A percentile compares a stretch with the other conserved stretches of the same genome.
Conservation (phyloP, 805 yeast species). For the Lachancea sp. region DNA sequence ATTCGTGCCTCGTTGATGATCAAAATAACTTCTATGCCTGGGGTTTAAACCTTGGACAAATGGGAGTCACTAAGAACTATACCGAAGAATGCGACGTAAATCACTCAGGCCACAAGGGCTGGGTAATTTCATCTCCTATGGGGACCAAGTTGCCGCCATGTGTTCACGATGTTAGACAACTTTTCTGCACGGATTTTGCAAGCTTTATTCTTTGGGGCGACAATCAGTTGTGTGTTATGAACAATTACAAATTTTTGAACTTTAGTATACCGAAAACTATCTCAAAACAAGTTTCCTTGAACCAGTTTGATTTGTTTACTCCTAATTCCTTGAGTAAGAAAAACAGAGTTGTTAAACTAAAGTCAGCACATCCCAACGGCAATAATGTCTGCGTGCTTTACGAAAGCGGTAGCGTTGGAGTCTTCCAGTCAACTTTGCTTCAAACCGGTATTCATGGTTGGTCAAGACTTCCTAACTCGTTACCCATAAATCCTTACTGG, state of each 20-base stretch:
- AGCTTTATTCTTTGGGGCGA: slow-evolving; percentile 57
- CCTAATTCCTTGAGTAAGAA: slow-evolving; percentile 30
- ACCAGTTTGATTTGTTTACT: slow-evolving; percentile 31
- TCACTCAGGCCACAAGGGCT: slow-evolving; percentile 40
- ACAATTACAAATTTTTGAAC: slow-evolving; percentile 51
- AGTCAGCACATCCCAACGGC: slow-evolving; percentile 32
- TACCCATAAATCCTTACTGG: slow-evolving; percentile 53
- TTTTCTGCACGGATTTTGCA: slow-evolving; percentile 58
- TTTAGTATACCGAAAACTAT: slow-evolving; percentile 37
- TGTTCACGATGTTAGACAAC: slow-evolving; percentile 40
- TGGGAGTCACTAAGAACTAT: slow-evolving; percentile 46
- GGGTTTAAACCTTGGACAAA: slow-evolving; percentile 81
- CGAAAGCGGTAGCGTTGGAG: slow-evolving; percentile 53
- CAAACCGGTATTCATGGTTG: slow-evolving; percentile 25
- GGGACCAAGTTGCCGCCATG: slow-evolving; percentile 17
- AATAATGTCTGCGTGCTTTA: slow-evolving; percentile 44
- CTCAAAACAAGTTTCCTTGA: slow-evolving; percentile 15
- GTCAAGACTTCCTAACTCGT: slow-evolving; percentile 35
- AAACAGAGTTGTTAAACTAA: slow-evolving; percentile 29
- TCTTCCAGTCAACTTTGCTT: slow-evolving; percentile 4
- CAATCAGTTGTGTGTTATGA: slow-evolving; percentile 58
- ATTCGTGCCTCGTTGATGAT: slow-evolving; percentile 53
- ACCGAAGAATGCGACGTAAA: slow-evolving; percentile 37
- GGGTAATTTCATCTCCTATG: slow-evolving; percentile 18
- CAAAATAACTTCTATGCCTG: slow-evolving; percentile 48